Base-by-base conservation (phyloP, 2,329 filamentous ascomycete genomes). In the Cladosporium sp. region DNA sequence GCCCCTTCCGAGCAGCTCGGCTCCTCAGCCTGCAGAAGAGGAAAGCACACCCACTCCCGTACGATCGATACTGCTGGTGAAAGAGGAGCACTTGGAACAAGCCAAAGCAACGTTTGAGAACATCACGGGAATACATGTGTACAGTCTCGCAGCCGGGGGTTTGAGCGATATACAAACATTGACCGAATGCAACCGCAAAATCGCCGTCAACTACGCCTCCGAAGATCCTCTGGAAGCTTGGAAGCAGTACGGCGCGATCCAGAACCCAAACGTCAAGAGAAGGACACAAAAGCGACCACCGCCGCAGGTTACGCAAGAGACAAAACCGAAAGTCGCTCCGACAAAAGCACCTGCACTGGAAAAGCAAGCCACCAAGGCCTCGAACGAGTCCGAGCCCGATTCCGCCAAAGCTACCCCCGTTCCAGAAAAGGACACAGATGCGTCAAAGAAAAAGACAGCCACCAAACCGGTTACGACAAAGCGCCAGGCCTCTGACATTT, bases 41-140 rank as follows among this genome's bases (percentile, higher is more conserved):
- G 64, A 71, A 4, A 72, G 76, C 2, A 78, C 83, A 11, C 69
- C 75, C 2, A 73, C 80, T 5, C 70, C 78, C 13, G 76, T 78
- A 5, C 53, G 55, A 40, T 58, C 61, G 15, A 56, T 62, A 36
- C 58, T 62, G 41, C 47, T 65, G 38, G 64, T 61, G 13, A 63
- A 59, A 43, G 56, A 65, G 42, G 59, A 65, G 56, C 60, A 65
- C 24, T 37, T 65, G 29, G 60, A 61, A 15, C 19, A 80, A 56
- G 74, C 80, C 1, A 82, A 89, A 51, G 73, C 76, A 12, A 77
- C 80, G 13, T 95, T 92, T 58, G 78, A 86, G 43, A 74, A 82
- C n/a, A 82, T 96, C 48, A 78, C 77, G 0, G 87, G 88, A 0
- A 84, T 96, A 53, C 89, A 96, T 61, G 73, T 97, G 38, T 97